Base-by-base conservation (phyloP, 2,329 filamentous ascomycete species). In the Biscogniauxia marginata region DNA sequence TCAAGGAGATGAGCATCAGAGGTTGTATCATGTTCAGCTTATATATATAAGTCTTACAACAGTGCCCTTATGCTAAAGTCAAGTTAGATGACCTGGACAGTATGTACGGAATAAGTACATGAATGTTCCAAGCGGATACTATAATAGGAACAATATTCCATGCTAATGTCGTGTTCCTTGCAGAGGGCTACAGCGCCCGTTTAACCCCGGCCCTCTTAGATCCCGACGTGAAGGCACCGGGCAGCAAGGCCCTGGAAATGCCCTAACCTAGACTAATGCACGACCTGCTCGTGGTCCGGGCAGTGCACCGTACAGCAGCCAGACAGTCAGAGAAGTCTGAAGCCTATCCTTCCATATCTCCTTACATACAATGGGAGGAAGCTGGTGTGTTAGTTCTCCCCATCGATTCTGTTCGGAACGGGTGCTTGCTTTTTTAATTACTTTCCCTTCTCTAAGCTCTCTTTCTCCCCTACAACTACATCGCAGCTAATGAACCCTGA, bases 151-250 rank as follows among this genome's bases (percentile, higher is more conserved):
- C 25, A 11, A 30, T 25, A 44, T 43, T 57, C 30, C 52, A 25
- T 48, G 25, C 51, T 43, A 49, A 54, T 25, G 57, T 55, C 52
- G 30, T 39, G 30, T 60, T 46, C 51, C 51, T 50, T 60, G 57
- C 57, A 60, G 30, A 39, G 30, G 30, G 11, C 30, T 39, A 39
- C 30, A 39, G 54, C 53, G 53, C 24, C 60, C 58, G 55, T 49
- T 44, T 54, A 60, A n/a, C 13, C 13, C 13, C 18, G 44, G 24
- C 21, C 5, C 20, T 50, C 13, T 25, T 50, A 58, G 51, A 59
- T 59, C 54, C 61, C 58, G 55, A 59, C 46, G 44, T 49, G 51
- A 58, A 58, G 52, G 60, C 49, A 58, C 58, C 54, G 55, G 52
- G 52, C 52, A 52, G n/a, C n/a, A 56, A 56, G 54, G 20, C n/a